Conservation (phyloP, 2,329 filamentous ascomycete species). For the Aspergillus fischeri region DNA sequence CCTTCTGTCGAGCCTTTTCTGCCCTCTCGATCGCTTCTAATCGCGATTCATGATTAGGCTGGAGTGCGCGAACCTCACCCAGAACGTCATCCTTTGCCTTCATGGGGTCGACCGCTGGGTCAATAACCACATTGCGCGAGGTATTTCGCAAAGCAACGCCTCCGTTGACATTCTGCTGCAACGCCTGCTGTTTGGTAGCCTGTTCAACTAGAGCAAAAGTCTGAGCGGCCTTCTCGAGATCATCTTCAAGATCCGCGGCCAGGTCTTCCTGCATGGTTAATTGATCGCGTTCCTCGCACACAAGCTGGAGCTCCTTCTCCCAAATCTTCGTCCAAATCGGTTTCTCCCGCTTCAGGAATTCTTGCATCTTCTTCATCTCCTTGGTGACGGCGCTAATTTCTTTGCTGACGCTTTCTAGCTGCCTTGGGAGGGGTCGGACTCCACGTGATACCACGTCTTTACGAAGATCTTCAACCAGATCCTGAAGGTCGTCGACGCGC, state of each 20-base stretch:
- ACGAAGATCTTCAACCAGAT: constrained; percentile 90
- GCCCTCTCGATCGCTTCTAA: constrained; percentile 97
- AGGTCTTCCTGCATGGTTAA: constrained; percentile 96
- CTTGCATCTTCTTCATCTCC: constrained; percentile 90
- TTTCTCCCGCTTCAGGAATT: constrained; percentile 86
- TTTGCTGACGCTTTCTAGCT: constrained; percentile 83
- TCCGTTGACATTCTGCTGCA: constrained; percentile 56
- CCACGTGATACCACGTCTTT: constrained; percentile 95
- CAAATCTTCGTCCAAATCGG: constrained; percentile 98
- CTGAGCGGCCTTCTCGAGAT: constrained; percentile 88
- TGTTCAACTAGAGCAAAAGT: constrained; percentile 95
- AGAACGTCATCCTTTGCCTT: constrained; percentile 88
- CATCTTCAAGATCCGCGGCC: constrained; percentile 84
- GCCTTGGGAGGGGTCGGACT: constrained; percentile 82
- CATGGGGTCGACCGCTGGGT: constrained; percentile 62
- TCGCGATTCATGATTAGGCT: constrained; percentile 89
- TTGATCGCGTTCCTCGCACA: constrained; percentile 92
- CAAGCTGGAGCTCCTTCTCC: constrained; percentile 94
- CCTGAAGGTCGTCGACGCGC: constrained; percentile 94
- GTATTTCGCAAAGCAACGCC: constrained; percentile 44
- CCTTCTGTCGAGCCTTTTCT: constrained; percentile 83
- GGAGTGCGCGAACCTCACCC: constrained; percentile 86
- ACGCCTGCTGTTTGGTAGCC: constrained; percentile 90
- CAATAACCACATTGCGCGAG: constrained; percentile 48
- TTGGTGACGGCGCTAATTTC: constrained; percentile 77